Evolutionary conservation across 75 land plant genomes (phyloP).

Genomic region (Adiantum capillusveneris): DNA sequence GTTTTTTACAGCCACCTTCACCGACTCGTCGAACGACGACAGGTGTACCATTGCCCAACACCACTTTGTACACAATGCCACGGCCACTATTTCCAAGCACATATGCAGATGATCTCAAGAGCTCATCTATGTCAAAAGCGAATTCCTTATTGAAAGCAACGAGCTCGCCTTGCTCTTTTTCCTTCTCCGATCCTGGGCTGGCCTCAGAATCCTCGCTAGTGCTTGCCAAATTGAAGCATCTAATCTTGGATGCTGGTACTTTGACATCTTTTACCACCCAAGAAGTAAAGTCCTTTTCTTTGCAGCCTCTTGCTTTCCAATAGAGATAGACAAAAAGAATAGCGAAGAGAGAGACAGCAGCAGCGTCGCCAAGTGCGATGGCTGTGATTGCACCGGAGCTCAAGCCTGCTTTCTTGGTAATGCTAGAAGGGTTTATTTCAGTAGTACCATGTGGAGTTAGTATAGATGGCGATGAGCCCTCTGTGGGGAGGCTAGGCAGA

Average conservation of each 20-base stretch:
- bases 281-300: constrained; percentile 8
- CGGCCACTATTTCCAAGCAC: constrained; percentile 68
- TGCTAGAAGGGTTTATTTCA: neutral
- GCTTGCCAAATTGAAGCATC: neutral
- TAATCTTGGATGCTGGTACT: neutral
- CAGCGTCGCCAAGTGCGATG: constrained; percentile 6
- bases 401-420: neutral
- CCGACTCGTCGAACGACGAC: constrained; percentile 52
- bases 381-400: constrained; percentile 4
- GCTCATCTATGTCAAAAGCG: constrained; percentile 56
- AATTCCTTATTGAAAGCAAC: constrained; percentile 49
- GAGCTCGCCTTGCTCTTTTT: constrained; percentile 33
- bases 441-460: neutral
- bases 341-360: constrained; percentile 12
- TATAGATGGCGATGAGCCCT: neutral
- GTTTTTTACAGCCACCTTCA: constrained; percentile 31
- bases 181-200: constrained; percentile 24
- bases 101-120: constrained; percentile 71
- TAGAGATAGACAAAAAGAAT: constrained; percentile 23
- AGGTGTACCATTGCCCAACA: constrained; percentile 34
- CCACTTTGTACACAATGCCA: constrained; percentile 77
- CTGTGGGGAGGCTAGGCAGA: constrained; percentile 1
- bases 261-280: neutral
- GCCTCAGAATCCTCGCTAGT: constrained; percentile 5
- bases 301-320: constrained; percentile 12